phyloP scores from a whole-genome alignment of 495 filamentous ascomycete species.

The Aspergillus ostianus region DNA sequence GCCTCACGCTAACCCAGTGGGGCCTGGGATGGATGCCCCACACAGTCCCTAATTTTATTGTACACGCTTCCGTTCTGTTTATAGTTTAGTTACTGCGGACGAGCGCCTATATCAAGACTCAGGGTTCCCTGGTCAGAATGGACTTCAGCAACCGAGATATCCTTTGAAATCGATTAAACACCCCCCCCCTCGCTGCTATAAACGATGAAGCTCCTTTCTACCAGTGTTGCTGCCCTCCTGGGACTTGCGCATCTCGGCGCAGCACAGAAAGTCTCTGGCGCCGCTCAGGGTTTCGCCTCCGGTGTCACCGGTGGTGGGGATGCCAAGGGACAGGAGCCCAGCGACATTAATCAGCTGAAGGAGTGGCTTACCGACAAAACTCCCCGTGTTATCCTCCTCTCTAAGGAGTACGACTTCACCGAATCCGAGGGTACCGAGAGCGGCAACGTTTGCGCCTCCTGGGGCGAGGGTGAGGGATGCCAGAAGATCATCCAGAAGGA shows the following conservation, averaged over 20 bases:
- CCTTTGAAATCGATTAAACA: neutral
- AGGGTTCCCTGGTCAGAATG: neutral
- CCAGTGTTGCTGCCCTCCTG: neutral
- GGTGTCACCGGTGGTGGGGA: slow-evolving; percentile 2
- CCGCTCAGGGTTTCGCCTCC: slow-evolving; percentile 6
- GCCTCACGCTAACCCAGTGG: neutral
- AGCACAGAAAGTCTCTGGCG: neutral
- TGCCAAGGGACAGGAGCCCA: neutral
- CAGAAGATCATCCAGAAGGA: slow-evolving; percentile 13
- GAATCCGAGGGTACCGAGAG: slow-evolving; percentile 34
- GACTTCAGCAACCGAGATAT: neutral
- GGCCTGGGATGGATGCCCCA: neutral
- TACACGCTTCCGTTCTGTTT: neutral
- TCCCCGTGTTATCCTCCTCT: slow-evolving; percentile 41
- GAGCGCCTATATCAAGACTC: neutral
- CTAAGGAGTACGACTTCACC: slow-evolving; percentile 38
- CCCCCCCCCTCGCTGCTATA: neutral
- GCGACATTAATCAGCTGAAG: slow-evolving; percentile 2
- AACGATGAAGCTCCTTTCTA: neutral
- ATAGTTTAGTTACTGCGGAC: neutral
- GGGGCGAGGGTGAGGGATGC: neutral
- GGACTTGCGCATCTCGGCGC: neutral
- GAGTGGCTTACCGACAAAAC: slow-evolving; percentile 25
- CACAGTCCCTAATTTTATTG: neutral
- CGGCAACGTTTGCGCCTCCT: slow-evolving; percentile 12